Evolutionary conservation across 1,284 basidiomycete genomes (phyloP).

Genomic region (Ceratobasidium sp.): DNA sequence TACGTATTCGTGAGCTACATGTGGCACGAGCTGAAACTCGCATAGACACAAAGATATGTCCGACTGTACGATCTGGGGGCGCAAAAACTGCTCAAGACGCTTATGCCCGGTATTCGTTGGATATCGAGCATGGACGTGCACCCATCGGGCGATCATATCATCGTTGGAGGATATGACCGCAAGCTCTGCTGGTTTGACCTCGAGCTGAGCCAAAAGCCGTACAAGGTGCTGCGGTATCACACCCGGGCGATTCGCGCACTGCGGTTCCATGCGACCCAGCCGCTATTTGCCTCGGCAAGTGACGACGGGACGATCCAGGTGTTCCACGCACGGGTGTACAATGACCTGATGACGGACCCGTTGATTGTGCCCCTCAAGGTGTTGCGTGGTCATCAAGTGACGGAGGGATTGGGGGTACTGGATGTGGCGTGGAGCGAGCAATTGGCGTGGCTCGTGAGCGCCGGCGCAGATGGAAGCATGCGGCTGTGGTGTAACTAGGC

Average conservation of each 20-base stretch:
- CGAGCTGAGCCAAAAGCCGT: conserved; percentile 93
- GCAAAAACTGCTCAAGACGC: conserved; percentile 91
- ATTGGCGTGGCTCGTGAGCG: conserved; percentile 87
- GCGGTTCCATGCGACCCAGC: conserved; percentile 92
- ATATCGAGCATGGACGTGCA: conserved; percentile 97
- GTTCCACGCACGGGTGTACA: conserved; percentile 95
- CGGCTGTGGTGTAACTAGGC: conserved; percentile 72
- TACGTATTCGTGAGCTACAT: conserved; percentile 53
- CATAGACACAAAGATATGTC: conserved; percentile 92
- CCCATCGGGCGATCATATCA: conserved; percentile 92
- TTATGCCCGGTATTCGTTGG: conserved; percentile 94
- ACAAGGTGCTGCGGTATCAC: conserved; percentile 97
- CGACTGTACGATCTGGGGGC: conserved; percentile 94
- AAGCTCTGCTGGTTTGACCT: conserved; percentile 99
- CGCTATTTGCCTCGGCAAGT: conserved; percentile 93
- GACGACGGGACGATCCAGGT: conserved; percentile 98
- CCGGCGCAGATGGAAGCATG: conserved; percentile 91
- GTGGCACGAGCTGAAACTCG: conserved; percentile 39
- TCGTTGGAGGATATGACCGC: conserved; percentile 97
- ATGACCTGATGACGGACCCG: conserved; percentile 93
- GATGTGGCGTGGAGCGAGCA: conserved; percentile 75
- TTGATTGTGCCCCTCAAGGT: conserved; percentile 98
- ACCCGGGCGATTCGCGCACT: conserved; percentile 89
- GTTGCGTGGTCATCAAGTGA: conserved; percentile 84
- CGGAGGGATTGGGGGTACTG: conserved; percentile 88